Conservation (phyloP, 768 basidiomycete genomes). For the Astraeus odoratus region DNA sequence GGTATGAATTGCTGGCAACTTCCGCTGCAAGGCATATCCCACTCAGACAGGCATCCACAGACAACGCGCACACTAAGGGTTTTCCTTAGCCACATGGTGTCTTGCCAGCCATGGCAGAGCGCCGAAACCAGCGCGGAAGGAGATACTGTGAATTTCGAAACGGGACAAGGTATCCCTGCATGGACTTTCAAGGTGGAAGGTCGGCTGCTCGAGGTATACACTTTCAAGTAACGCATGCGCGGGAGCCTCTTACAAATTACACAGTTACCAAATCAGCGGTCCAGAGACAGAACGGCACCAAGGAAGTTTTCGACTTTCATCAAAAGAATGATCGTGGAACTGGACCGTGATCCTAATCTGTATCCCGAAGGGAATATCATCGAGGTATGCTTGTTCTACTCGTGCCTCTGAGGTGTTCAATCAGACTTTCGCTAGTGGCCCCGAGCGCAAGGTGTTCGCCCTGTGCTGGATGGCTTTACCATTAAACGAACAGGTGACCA, state of each 20-base stretch:
- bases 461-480: conserved; percentile 81
- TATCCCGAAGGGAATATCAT: conserved; percentile 86
- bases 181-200: conserved; percentile 89
- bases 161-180: conserved; percentile 83
- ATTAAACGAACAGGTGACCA: conserved; percentile 75
- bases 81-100: conserved; percentile 84
- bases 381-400: conserved; percentile 47
- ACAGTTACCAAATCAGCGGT: conserved; percentile 54
- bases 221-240: not conserved
- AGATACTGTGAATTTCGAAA: conserved; percentile 54
- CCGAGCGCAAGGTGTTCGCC: conserved; percentile 44
- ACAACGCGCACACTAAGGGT: conserved; percentile 77
- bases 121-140: conserved; percentile 31
- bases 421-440: conserved; percentile 50
- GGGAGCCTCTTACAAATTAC: not conserved
- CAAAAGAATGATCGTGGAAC: conserved; percentile 77
- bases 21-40: no score
- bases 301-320: conserved; percentile 85
- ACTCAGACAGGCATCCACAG: no score
- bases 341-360: conserved; percentile 75
- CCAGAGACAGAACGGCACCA: conserved; percentile 51
- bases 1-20: conserved; percentile 26
- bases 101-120: conserved; percentile 80
- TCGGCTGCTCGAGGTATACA: conserved; percentile 67
- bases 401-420: not conserved